These are phyloP conservation scores for Ophiocordyceps camponoti-saundersi DNA, from an alignment of 2,329 filamentous ascomycete species.

Conservation along the genomic window DNA sequence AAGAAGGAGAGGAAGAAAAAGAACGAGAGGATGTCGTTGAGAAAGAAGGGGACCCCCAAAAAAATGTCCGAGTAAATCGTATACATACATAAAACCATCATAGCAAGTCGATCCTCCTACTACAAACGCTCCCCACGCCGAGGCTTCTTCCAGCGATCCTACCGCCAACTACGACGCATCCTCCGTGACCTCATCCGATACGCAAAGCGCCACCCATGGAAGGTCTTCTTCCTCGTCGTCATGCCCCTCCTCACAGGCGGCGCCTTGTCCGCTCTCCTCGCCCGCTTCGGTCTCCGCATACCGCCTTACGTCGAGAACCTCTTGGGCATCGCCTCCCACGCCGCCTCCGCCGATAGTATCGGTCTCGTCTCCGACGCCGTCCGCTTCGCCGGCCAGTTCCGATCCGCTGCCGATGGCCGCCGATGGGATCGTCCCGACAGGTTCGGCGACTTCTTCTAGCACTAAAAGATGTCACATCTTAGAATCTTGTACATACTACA, in stretches of 20 bases:
- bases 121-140: slow-evolving; percentile 71
- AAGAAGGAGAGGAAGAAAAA: no score
- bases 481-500: no score
- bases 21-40: no score
- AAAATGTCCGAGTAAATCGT: no score
- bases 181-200: slow-evolving; percentile 69
- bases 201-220: slow-evolving; percentile 67
- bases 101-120: slow-evolving; percentile 37
- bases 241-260: slow-evolving; percentile 79
- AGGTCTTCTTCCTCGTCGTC: slow-evolving; percentile 74
- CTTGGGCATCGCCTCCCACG: slow-evolving; percentile 34
- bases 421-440: not conserved
- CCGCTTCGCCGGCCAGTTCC: slow-evolving; percentile 28
- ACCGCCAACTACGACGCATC: slow-evolving; percentile 61
- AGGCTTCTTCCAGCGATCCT: slow-evolving; percentile 57
- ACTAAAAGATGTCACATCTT: no score
- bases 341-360: slow-evolving; percentile 25
- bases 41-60: not conserved
- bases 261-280: slow-evolving; percentile 59
- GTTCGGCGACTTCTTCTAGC: slow-evolving; percentile 6
- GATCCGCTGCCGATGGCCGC: slow-evolving; percentile 6
- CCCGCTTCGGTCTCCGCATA: slow-evolving; percentile 62
- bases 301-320: slow-evolving; percentile 45
- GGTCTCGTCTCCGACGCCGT: slow-evolving; percentile 38
- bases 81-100: not conserved